Evolutionary conservation across 805 yeast genomes (phyloP).

Genomic region (Ogataea kodamae): DNA sequence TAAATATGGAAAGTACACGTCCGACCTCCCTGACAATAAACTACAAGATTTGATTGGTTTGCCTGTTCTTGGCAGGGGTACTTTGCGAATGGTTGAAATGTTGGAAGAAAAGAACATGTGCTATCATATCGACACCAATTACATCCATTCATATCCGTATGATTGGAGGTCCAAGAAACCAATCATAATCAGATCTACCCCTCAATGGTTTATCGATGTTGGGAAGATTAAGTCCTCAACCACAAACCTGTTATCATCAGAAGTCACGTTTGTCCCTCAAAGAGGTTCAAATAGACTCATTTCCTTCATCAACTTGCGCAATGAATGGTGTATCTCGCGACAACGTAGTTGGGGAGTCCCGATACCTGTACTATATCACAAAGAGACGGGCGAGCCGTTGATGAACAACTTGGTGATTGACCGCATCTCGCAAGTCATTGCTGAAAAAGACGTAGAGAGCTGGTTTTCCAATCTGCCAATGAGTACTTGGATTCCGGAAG

Average conservation of each 20-base stretch:
- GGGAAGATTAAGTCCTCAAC: constrained; percentile 67
- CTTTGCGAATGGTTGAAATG: constrained; percentile 40
- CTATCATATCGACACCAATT: constrained; percentile 44
- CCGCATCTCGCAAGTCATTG: constrained; percentile 55
- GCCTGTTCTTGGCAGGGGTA: constrained; percentile 62
- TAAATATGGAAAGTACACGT: constrained; percentile 61
- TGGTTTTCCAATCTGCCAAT: constrained; percentile 65
- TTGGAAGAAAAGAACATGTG: constrained; percentile 45
- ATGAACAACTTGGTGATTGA: constrained; percentile 53
- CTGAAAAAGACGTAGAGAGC: constrained; percentile 60
- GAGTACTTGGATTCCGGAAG: constrained; percentile 70
- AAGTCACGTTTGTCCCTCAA: constrained; percentile 71
- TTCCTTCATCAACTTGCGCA: constrained; percentile 71
- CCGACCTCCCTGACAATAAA: constrained; percentile 43
- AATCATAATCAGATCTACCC: constrained; percentile 89
- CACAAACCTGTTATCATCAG: constrained; percentile 45
- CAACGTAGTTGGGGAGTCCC: constrained; percentile 99
- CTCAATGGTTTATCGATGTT: constrained; percentile 95
- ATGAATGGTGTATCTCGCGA: constrained; percentile 97
- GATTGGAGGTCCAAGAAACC: constrained; percentile 98
- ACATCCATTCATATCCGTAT: constrained; percentile 85
- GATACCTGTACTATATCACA: constrained; percentile 75
- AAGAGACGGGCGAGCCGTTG: constrained; percentile 59
- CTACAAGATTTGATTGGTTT: constrained; percentile 46
- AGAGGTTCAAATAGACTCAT: constrained; percentile 66